phyloP scores from a whole-genome alignment of 306 rosid genomes.

The Cicer yamashitae region DNA sequence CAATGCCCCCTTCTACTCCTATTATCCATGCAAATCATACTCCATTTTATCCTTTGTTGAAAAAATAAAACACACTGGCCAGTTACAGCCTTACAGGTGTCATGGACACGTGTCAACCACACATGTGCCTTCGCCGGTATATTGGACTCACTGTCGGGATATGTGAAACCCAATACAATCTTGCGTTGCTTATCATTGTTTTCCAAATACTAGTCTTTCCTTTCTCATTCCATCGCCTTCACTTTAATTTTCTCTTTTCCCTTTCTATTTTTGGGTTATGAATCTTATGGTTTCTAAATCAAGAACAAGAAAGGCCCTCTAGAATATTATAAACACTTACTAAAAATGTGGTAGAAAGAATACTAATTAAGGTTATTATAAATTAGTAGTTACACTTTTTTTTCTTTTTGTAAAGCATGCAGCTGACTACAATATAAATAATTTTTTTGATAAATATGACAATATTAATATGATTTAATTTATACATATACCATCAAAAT shows the following conservation, averaged over 20 bases:
- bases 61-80: conserved; percentile 37
- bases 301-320: too few relatives aligned
- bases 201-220: not conserved
- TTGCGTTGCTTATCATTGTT: conserved; percentile 9
- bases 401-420: too few relatives aligned
- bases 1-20: conserved; percentile 41
- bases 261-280: conserved; percentile 2
- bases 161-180: conserved; percentile 26
- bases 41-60: conserved; percentile 49
- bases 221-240: not conserved
- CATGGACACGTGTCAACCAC: conserved; percentile 48
- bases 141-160: conserved; percentile 48
- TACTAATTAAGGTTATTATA: too few relatives aligned
- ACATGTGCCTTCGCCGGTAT: conserved; percentile 38
- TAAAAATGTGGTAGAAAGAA: too few relatives aligned
- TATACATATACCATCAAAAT: too few relatives aligned
- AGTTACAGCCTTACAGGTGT: conserved; percentile 40
- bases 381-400: too few relatives aligned
- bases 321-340: too few relatives aligned
- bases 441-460: too few relatives aligned
- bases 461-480: too few relatives aligned
- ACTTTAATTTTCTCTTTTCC: not conserved
- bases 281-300: not conserved
- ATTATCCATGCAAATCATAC: conserved; percentile 59
- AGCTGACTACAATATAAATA: too few relatives aligned